Evolutionary conservation across 768 basidiomycete species (phyloP), one percentile per base, ranked within the genome.

Genomic region (Clavulina sp.): DNA sequence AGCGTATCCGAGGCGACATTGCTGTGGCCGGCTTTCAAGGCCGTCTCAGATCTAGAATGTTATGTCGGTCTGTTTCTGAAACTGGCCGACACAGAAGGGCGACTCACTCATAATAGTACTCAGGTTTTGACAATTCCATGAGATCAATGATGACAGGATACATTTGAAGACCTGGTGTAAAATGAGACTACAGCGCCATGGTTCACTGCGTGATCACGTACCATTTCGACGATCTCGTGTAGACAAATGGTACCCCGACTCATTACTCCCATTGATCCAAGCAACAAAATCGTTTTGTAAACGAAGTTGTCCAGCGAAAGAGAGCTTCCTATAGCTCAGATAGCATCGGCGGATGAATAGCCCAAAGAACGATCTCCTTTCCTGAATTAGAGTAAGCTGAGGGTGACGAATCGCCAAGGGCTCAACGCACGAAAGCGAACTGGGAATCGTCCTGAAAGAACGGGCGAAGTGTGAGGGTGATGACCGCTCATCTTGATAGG

Each of bases 341-440:
- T 73, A 79, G 60, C 81, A 85, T 36, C 86, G 73, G 44, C 85
- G 80, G 57, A 75, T 78, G 60, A 87, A 88, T 58, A 77, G 84
- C 2, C 84, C 87, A 62, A 87, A 83, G 21, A 84, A 65, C 2
- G 86, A 88, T 19, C 82, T 77, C 26, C 81, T 77, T 49, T 69
- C 70, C 85, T 87, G 21, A 47, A 9, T 5, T 9, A 46, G 9
- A 28, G 34, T 38, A 9, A 9, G 9, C 24, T 9, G 13, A 46
- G 26, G 43, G 13, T 13, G 43, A 28, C 9, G 9, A 16, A 13
- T 24, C 24, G 13, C 26, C 13, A 46, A 28, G 16, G 43, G 43
- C 13, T n/a, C n/a, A n/a, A n/a, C n/a, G n/a, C n/a, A n/a, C n/a
- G n/a, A n/a, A 7, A 7, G 9, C 7, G 34, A 19, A 7, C 19